Percentiles rank a stretch among this genome's conserved stretches.
Evolutionary conservation across 768 basidiomycete species (phyloP).

Genomic region (Russula earlei): DNA sequence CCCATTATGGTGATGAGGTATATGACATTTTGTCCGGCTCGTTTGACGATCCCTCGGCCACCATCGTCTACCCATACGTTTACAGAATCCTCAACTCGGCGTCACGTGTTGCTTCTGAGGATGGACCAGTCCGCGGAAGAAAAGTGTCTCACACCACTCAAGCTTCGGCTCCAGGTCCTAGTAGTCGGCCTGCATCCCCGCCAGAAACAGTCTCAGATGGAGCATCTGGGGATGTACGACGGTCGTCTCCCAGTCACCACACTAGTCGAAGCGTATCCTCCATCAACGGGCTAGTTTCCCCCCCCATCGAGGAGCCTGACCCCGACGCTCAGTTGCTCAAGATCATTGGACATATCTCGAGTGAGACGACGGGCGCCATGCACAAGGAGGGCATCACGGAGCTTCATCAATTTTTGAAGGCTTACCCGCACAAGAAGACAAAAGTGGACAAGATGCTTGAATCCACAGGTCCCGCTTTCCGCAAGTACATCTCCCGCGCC

Average conservation of each 20-base stretch:
- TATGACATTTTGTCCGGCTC: slow-evolving; percentile 85
- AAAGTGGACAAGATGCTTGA: slow-evolving; percentile 84
- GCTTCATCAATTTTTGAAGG: slow-evolving; percentile 87
- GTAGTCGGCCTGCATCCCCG: slow-evolving; percentile 66
- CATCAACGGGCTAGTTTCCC: slow-evolving; percentile 44
- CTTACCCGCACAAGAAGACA: slow-evolving; percentile 73
- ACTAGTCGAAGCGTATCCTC: slow-evolving; percentile 66
- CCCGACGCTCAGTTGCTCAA: slow-evolving; percentile 75
- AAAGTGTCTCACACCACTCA: slow-evolving; percentile 33
- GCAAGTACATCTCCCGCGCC: slow-evolving; percentile 85
- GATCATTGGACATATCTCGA: slow-evolving; percentile 81
- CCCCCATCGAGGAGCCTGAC: slow-evolving; percentile 70
- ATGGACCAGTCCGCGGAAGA: slow-evolving; percentile 24
- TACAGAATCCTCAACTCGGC: slow-evolving; percentile 80
- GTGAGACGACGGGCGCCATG: slow-evolving; percentile 79
- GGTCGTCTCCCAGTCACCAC: slow-evolving; percentile 51
- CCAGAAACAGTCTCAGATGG: slow-evolving; percentile 47
- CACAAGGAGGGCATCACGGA: slow-evolving; percentile 94
- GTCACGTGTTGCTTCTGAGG: slow-evolving; percentile 32
- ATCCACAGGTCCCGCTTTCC: slow-evolving; percentile 80
- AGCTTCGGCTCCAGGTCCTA: slow-evolving; percentile 50
- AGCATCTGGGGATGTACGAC: slow-evolving; percentile 34
- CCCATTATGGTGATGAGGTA: slow-evolving; percentile 78
- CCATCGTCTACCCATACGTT: slow-evolving; percentile 92
- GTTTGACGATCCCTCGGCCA: slow-evolving; percentile 96